phyloP scores from a whole-genome alignment of 768 basidiomycete genomes.

The Calocybe gangraenosa region DNA sequence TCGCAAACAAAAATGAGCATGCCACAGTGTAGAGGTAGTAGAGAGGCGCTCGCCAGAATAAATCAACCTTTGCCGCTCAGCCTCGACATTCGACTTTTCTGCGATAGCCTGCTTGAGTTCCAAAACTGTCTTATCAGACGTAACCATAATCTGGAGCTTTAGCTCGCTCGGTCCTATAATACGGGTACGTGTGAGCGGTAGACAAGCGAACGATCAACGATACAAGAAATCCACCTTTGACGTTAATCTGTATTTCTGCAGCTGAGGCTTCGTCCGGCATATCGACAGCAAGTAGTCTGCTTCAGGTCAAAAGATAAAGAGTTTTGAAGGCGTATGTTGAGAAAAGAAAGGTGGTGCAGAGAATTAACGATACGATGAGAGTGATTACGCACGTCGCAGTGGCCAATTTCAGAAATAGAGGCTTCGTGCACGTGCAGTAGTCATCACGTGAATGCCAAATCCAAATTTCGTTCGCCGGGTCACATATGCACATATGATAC shows the following conservation, averaged over 20 bases:
- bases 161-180: conserved; percentile 75
- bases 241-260: conserved; percentile 58
- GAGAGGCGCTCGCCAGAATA: conserved; percentile 93
- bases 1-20: too few species aligned
- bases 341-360: neutral
- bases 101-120: conserved; percentile 93
- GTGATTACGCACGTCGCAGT: conserved; percentile 4
- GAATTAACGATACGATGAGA: neutral
- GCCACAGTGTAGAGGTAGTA: conserved; percentile 16
- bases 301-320: neutral
- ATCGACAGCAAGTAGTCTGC: conserved; percentile 20
- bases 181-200: neutral
- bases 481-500: too few species aligned
- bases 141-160: conserved; percentile 85
- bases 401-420: too few species aligned
- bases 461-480: too few species aligned
- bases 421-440: too few species aligned
- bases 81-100: conserved; percentile 77
- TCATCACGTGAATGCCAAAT: too few species aligned
- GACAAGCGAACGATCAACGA: neutral
- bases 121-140: conserved; percentile 76
- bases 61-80: conserved; percentile 86
- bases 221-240: conserved; percentile 49
- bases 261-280: conserved; percentile 45
- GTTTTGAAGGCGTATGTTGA: neutral